These are phyloP conservation scores for Alternaria arborescens DNA, from an alignment of 2,329 filamentous ascomycete species.

Conservation along the genomic window DNA sequence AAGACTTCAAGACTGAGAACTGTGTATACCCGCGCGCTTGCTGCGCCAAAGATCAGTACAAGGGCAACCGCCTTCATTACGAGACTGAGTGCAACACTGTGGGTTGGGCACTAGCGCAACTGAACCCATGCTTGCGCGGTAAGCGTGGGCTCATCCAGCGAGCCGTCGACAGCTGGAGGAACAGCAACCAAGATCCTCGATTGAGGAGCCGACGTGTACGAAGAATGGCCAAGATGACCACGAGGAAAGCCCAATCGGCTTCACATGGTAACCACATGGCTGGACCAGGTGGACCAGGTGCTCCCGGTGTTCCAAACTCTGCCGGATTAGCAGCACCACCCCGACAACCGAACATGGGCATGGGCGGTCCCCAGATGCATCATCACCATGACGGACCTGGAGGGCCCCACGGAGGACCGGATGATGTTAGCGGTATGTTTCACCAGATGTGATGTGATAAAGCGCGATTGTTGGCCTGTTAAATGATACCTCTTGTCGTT, in stretches of 20 bases:
- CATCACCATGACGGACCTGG: conserved; percentile 80
- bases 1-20: conserved; percentile 97
- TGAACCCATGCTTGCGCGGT: conserved; percentile 89
- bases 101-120: conserved; percentile 96
- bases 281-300: conserved; percentile 67
- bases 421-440: conserved; percentile 97
- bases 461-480: conserved; percentile 49
- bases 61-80: conserved; percentile 93
- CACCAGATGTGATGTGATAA: conserved; percentile 77
- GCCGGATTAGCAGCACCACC: conserved; percentile 67
- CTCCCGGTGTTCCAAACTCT: conserved; percentile 70
- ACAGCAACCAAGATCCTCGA: conserved; percentile 96
- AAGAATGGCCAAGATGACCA: conserved; percentile 95
- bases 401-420: conserved; percentile 71
- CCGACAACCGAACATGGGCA: conserved; percentile 72
- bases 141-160: conserved; percentile 96
- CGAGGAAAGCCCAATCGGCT: conserved; percentile 74
- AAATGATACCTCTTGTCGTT: conserved; percentile 54
- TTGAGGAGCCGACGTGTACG: conserved; percentile 90
- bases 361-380: conserved; percentile 70
- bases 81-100: conserved; percentile 99
- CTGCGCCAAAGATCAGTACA: conserved; percentile 94
- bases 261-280: conserved; percentile 71
- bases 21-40: conserved; percentile 97
- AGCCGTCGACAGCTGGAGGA: conserved; percentile 97